Evolutionary conservation across 257 asterid genomes (phyloP), one percentile per base, ranked within the genome.

Genomic region (Solanum tarapatanum): DNA sequence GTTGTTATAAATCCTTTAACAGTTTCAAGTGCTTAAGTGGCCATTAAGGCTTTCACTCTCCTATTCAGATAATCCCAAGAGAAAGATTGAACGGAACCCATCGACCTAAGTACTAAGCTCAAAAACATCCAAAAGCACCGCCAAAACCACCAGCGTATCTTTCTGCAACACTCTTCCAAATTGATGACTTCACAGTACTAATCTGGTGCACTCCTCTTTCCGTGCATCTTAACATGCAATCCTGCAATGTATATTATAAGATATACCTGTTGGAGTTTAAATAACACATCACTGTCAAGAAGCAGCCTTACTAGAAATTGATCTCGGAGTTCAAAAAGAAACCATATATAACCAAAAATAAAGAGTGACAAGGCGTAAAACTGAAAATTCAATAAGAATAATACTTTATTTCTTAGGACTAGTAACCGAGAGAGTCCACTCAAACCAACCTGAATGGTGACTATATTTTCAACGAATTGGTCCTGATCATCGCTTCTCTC

Each of bases 371-470:
- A 30, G 43, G 30, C 6, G 11, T 28, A 19, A 82, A 4, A 48
- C 39, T 45, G 70, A 30, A 48, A 82, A 30, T 82, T 82, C 12
- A 48, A 30, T 48, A 32, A 21, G 14, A 82, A 28, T 19, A 6
- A 10, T 28, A 30, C 43, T 48, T 48, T 45, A 17, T 26, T 45
- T 80, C 68, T 48, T 7, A 48, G 43, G 41, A 45, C 26, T 48
- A 48, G 85, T 17, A 48, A 82, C 69, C 2, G 26, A 48, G 19
- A 48, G 3, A 28, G 66, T 82, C 69, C 75, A 48, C 85, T 48
- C 26, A 60, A 69, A 60, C 86, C 88, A 77, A 96, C 99, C 98
- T 94, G 95, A 90, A 95, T 90, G 73, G 94, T 95, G 87, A 96
- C 98, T 24, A 92, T 94, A 87, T 30, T 92, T 89, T 96, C 98